Conservation (phyloP, 1,284 basidiomycete genomes). For the Boletellus deceptivus region DNA sequence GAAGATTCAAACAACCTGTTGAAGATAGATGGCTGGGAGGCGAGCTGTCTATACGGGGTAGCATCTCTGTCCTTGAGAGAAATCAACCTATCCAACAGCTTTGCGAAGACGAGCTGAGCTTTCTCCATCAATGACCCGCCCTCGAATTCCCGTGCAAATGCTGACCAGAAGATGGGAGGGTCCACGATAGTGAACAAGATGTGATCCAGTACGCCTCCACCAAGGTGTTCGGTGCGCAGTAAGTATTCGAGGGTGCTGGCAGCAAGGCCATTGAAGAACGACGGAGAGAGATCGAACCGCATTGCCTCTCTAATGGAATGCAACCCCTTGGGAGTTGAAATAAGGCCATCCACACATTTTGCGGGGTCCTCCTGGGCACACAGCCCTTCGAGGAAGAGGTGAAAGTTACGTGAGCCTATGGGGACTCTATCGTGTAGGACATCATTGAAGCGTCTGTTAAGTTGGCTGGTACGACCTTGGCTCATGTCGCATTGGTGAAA, state of each 20-base stretch:
- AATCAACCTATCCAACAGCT: conserved; percentile 52
- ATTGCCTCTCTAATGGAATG: conserved; percentile 45
- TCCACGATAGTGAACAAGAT: conserved; percentile 46
- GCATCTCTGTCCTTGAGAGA: conserved; percentile 36
- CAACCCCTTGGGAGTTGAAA: conserved; percentile 41
- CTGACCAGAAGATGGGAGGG: conserved; percentile 55
- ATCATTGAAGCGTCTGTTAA: conserved; percentile 29
- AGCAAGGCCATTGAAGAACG: conserved; percentile 47
- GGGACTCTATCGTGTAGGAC: conserved; percentile 22
- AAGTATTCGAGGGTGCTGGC: conserved; percentile 43
- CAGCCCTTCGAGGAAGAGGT: conserved; percentile 49
- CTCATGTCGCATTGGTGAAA: conserved; percentile 8
- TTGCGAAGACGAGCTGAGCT: conserved; percentile 46
- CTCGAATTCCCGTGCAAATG: conserved; percentile 41
- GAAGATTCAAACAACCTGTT: conserved; percentile 38
- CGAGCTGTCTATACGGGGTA: conserved; percentile 39
- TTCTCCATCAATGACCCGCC: conserved; percentile 35
- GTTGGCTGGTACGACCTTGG: conserved; percentile 18
- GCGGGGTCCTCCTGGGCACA: conserved; percentile 41
- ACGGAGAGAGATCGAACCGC: conserved; percentile 38
- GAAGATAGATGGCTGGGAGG: conserved; percentile 35
- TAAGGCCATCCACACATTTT: conserved; percentile 42
- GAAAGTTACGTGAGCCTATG: conserved; percentile 12
- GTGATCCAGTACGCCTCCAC: conserved; percentile 43
- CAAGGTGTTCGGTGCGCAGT: conserved; percentile 42